These are phyloP conservation scores for Acmispon strigosus DNA, from an alignment of 306 rosid species.

Conservation along the genomic window DNA sequence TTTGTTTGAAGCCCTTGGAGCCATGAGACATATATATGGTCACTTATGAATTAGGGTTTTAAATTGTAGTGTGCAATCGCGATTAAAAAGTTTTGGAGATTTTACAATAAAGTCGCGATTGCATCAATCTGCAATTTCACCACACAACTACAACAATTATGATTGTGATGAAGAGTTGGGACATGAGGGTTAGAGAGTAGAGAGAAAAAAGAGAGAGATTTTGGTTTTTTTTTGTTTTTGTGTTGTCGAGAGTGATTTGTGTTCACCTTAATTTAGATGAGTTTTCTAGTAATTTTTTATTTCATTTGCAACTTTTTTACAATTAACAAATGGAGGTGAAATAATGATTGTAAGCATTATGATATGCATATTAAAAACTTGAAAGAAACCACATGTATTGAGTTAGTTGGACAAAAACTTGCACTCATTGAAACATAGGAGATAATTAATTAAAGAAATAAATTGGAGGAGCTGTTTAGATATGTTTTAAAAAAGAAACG, in stretches of 20 bases:
- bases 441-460: neutral
- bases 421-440: conserved; percentile 2
- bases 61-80: too few relatives aligned
- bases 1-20: conserved; percentile 60
- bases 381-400: neutral
- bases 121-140: too few relatives aligned
- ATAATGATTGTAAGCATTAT: conserved; percentile 26
- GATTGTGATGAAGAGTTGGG: neutral
- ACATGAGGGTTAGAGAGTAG: neutral
- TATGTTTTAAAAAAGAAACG: neutral
- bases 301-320: neutral
- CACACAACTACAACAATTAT: too few relatives aligned
- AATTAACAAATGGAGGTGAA: conserved; percentile 27
- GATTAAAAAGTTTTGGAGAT: too few relatives aligned
- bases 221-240: too few relatives aligned
- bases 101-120: too few relatives aligned
- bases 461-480: conserved; percentile 9
- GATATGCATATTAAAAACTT: conserved; percentile 22
- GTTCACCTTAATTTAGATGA: conserved; percentile 20
- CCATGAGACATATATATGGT: conserved; percentile 9
- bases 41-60: too few relatives aligned
- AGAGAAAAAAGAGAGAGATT: neutral
- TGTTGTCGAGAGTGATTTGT: neutral
- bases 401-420: conserved; percentile 5
- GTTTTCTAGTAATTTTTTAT: conserved; percentile 16